These are phyloP conservation scores for Moesziomyces parantarcticus DNA, from an alignment of 1,284 basidiomycete genomes.

Conservation along the genomic window DNA sequence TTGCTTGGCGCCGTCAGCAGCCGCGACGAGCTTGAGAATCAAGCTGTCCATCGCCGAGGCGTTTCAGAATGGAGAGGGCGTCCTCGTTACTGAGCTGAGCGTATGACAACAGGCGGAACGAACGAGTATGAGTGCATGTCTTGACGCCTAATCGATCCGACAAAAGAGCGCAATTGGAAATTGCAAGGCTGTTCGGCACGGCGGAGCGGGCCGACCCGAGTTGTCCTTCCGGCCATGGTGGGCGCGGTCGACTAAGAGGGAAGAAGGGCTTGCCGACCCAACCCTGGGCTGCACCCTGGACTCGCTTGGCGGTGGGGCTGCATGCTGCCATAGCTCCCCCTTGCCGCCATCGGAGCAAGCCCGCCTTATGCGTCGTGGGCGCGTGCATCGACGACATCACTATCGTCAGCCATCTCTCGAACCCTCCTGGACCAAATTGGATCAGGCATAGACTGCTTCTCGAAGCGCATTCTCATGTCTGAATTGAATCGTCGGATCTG, in stretches of 20 bases:
- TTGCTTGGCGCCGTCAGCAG: too few relatives aligned
- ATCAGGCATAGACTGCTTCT: too few relatives aligned
- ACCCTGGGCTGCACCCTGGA: slow-evolving; percentile 24
- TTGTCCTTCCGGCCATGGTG: neutral
- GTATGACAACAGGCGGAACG: too few relatives aligned
- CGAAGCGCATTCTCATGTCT: too few relatives aligned
- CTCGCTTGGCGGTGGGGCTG: slow-evolving; percentile 2
- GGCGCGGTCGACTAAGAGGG: neutral
- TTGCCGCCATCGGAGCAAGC: neutral
- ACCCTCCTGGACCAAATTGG: too few relatives aligned
- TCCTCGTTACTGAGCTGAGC: too few relatives aligned
- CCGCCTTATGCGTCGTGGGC: neutral
- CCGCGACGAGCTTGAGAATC: too few relatives aligned
- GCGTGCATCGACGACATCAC: neutral
- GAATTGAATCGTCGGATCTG: too few relatives aligned
- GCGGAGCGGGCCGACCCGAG: neutral
- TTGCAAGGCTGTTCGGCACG: neutral
- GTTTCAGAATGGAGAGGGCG: too few relatives aligned
- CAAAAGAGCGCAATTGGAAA: neutral
- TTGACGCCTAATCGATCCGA: neutral
- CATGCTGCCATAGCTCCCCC: neutral
- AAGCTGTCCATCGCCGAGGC: too few relatives aligned
- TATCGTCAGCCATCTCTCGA: neutral
- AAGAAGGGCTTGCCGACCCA: neutral
- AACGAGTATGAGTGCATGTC: too few relatives aligned